phyloP scores from a whole-genome alignment of 495 filamentous ascomycete species.

The Penicillium simplicissimum region DNA sequence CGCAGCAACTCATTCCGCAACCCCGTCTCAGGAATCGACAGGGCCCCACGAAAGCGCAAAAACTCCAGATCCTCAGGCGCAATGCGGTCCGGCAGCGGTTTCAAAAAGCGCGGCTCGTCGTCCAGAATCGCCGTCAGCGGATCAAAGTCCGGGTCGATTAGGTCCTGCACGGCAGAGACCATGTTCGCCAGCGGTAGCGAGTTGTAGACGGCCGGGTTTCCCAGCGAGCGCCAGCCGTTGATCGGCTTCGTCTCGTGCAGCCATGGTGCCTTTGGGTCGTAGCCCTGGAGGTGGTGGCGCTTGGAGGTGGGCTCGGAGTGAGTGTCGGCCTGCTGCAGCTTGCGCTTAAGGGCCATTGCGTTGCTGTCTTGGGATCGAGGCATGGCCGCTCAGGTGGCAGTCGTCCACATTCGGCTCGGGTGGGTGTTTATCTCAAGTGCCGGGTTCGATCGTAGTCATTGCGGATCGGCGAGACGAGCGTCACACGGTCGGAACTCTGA shows the following conservation, averaged over 20 bases:
- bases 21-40: slow-evolving; percentile 62
- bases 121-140: slow-evolving; percentile 46
- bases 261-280: slow-evolving; percentile 42
- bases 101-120: slow-evolving; percentile 54
- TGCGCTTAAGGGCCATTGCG: slow-evolving; percentile 32
- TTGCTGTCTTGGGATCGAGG: slow-evolving; percentile 21
- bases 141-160: slow-evolving; percentile 48
- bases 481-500: slow-evolving; percentile 1
- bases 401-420: slow-evolving; percentile 9
- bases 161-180: slow-evolving; percentile 45
- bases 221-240: slow-evolving; percentile 34
- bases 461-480: slow-evolving; percentile 3
- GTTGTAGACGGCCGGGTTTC: slow-evolving; percentile 29
- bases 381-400: slow-evolving; percentile 20
- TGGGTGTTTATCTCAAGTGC: neutral
- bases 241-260: slow-evolving; percentile 32
- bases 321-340: slow-evolving; percentile 27
- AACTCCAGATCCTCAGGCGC: slow-evolving; percentile 70
- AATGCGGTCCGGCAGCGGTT: slow-evolving; percentile 50
- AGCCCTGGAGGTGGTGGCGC: slow-evolving; percentile 32
- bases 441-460: neutral
- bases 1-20: slow-evolving; percentile 71
- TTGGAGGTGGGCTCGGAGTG: slow-evolving; percentile 24
- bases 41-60: slow-evolving; percentile 69
- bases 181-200: slow-evolving; percentile 43